Percentiles rank a stretch among this genome's conserved stretches.
Conservation (phyloP, 1,284 basidiomycete genomes). For the Porodaedalea pini region DNA sequence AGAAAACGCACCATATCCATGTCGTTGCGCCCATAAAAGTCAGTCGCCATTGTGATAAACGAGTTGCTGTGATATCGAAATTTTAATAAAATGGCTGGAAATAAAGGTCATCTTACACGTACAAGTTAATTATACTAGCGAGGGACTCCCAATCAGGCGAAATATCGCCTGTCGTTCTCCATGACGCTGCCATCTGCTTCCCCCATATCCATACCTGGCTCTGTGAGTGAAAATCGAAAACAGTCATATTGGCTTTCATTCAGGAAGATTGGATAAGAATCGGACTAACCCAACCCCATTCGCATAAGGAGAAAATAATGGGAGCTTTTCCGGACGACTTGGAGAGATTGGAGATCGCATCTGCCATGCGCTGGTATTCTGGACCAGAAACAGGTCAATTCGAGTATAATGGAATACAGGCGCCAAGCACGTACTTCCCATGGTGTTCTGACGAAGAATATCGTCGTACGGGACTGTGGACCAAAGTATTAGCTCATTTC, state of each 20-base stretch:
- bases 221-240: slow-evolving; percentile 30
- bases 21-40: slow-evolving; percentile 61
- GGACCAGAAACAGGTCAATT: background rate
- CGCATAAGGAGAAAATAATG: slow-evolving; percentile 47
- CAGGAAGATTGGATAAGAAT: background rate
- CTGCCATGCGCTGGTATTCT: slow-evolving; percentile 49
- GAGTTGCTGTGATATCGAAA: slow-evolving; percentile 34
- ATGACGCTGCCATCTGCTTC: slow-evolving; percentile 48
- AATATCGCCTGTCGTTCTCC: slow-evolving; percentile 59
- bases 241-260: background rate
- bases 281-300: slow-evolving; percentile 47
- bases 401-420: background rate
- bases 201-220: slow-evolving; percentile 60
- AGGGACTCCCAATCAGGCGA: slow-evolving; percentile 35
- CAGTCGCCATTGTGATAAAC: slow-evolving; percentile 47
- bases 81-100: slow-evolving; percentile 37
- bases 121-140: slow-evolving; percentile 43
- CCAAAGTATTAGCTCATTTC: background rate
- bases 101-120: slow-evolving; percentile 13
- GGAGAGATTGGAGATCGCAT: slow-evolving; percentile 42
- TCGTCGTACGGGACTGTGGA: slow-evolving; percentile 44
- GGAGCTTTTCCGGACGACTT: slow-evolving; percentile 38
- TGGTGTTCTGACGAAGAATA: slow-evolving; percentile 41
- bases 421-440: slow-evolving; percentile 40
- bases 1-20: slow-evolving; percentile 49